Evolutionary conservation across 305 asterid genomes (phyloP), one percentile per base, ranked within the genome.

Genomic region (Coffea humblotiana): DNA sequence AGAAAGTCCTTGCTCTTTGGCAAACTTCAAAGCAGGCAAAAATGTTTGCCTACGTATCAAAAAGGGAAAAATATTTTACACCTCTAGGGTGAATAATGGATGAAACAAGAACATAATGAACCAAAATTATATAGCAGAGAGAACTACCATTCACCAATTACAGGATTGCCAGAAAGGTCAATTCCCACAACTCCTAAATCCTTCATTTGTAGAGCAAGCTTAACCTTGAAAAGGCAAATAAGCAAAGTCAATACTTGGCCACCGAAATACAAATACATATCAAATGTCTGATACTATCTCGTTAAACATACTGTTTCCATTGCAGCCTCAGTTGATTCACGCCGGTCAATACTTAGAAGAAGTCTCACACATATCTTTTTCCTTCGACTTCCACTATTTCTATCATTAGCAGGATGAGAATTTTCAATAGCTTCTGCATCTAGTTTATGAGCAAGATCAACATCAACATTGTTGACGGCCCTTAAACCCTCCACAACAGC

Each of bases 301-400:
- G 79, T 45, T 8, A 88, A 88, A 87, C 93, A 81, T 91, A 95
- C 99, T 67, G 98, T 95, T 91, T 95, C 97, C 92, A 90, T 88
- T 73, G 99, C 98, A 81, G 98, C 93, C 88, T 91, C 95, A 77
- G 97, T 83, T 72, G 90, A 88, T 89, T 89, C 98, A 54, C 97
- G 98, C 21, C 98, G 93, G 84, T 95, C 99, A 82, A 95, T 93
- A 82, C 99, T 93, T 29, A 93, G 93, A 85, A 95, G 94, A 85
- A 95, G 89, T 83, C 97, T 86, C 77, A 95, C 98, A 48, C 83
- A 89, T 87, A 95, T 92, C 87, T 89, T 93, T 86, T 87, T 91
- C 76, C 81, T 88, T 78, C 21, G 85, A 69, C 81, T 70, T 58
- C 83, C 89, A 81, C 88, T 72, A 74, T 83, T 68, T 48, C 84